Percentiles rank a stretch among this genome's conserved stretches.
phyloP scores from a whole-genome alignment of 495 filamentous ascomycete species.

The Xylaria intraflava region DNA sequence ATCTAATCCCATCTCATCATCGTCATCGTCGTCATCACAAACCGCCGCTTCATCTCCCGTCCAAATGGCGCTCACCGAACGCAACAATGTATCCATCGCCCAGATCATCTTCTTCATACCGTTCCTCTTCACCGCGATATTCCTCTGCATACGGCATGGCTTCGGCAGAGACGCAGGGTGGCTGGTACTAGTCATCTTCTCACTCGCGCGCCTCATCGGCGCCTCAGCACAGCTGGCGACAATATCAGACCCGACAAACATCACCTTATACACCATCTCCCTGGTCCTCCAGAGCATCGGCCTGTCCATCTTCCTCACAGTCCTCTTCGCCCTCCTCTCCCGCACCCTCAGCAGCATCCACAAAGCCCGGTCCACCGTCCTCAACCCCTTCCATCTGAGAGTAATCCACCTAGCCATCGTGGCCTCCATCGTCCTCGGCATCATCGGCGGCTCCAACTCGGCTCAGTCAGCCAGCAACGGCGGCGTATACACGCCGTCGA shows the following conservation, averaged over 20 bases:
- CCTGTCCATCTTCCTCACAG: conserved; percentile 28
- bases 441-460: conserved; percentile 24
- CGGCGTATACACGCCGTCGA: conserved; percentile 19
- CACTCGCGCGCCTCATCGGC: conserved; percentile 27
- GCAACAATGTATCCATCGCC: conserved; percentile 29
- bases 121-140: conserved; percentile 20
- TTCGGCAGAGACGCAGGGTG: conserved; percentile 29
- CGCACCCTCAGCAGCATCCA: conserved; percentile 23
- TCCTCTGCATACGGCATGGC: conserved; percentile 27
- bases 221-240: conserved; percentile 29
- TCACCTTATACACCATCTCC: conserved; percentile 20
- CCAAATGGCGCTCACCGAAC: conserved; percentile 20
- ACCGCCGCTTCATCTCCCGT: background rate
- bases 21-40: no score
- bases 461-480: conserved; percentile 1
- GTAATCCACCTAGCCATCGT: conserved; percentile 22
- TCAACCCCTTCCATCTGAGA: conserved; percentile 19
- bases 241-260: conserved; percentile 27
- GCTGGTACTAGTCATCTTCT: conserved; percentile 31
- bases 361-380: conserved; percentile 5
- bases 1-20: background rate
- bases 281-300: conserved; percentile 27
- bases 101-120: conserved; percentile 27
- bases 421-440: conserved; percentile 25
- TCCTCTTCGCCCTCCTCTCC: conserved; percentile 23